Base-by-base conservation (phyloP, 441 rosid species). In the Aleurites moluccanus region DNA sequence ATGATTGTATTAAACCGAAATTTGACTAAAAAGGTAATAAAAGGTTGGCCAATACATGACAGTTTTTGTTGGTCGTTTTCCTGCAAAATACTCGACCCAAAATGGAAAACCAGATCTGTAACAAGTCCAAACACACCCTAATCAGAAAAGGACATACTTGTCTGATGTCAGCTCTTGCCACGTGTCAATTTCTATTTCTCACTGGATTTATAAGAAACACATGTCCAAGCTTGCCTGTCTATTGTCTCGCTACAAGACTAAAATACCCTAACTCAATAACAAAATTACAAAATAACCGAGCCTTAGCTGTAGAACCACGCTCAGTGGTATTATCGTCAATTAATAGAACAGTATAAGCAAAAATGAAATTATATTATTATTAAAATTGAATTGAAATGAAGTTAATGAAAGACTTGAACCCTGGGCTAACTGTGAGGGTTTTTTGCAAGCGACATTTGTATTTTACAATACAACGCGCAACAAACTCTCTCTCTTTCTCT, bases 371-470 rank as follows among this genome's bases (percentile, higher is more conserved):
- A n/a, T n/a, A n/a, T n/a, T n/a, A n/a, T n/a, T n/a, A n/a, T n/a
- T n/a, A n/a, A n/a, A n/a, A n/a, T 27, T 28, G 15, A 27, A 64
- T 38, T 52, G 60, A 44, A 25, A 52, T 50, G 75, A n/a, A n/a
- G 10, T 52, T 75, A 67, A 35, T 5, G 40, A 13, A 11, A 78
- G 79, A 44, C 82, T 79, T 83, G 82, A 78, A 78, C 83, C 81
- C 65, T 79, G 55, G 67, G 44, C 63, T 82, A 76, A 76, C 85
- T 81, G 72, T 73, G 84, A 83, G 82, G 79, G 79, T 77, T 81
- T 79, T 84, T 79, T 74, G 52, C 66, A 66, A 70, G 71, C 27
- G 50, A 53, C 47, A 44, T 69, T 67, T 77, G 74, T 68, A 3
- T 73, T 73, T 63, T 57, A 28, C 75, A 50, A 80, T 63, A 28